These are phyloP conservation scores for Pythium sp. DNA, from an alignment of 352 stramenopile genomes.

Conservation along the genomic window DNA sequence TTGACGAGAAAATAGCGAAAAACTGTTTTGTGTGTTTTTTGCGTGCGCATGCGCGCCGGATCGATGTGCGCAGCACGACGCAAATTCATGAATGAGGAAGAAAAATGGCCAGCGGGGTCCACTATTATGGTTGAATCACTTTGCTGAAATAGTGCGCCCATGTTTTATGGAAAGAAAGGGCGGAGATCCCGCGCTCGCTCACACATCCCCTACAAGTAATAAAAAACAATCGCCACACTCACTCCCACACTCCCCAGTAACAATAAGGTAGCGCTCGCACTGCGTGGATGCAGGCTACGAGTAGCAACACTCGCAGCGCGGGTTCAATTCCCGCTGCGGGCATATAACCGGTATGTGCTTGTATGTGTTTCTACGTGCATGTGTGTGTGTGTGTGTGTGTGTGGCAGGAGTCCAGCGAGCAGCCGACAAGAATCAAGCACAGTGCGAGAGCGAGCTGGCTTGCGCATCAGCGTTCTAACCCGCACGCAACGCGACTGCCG, in stretches of 20 bases:
- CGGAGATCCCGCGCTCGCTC: background rate
- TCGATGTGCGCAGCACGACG: background rate
- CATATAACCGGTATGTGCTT: background rate
- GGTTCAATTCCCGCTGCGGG: background rate
- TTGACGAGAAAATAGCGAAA: constrained; percentile 1
- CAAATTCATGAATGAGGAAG: constrained; percentile 2
- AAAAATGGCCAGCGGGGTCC: background rate
- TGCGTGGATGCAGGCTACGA: background rate
- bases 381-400: background rate
- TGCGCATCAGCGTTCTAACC: background rate
- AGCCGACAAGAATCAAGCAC: background rate
- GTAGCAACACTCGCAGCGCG: background rate
- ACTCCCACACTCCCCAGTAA: background rate
- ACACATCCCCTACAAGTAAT: background rate
- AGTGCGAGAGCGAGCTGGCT: background rate
- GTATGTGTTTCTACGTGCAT: background rate
- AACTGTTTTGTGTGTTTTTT: constrained; percentile 7
- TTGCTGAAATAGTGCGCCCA: constrained; percentile 2
- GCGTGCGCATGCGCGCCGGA: background rate
- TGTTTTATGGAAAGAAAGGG: background rate
- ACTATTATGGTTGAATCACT: constrained; percentile 1
- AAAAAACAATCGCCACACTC: background rate
- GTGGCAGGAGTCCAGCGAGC: background rate
- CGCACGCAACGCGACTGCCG: background rate
- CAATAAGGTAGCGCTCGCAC: background rate